Base-by-base conservation (phyloP, 1,139 yeast species). In the Candida dubliniensis region DNA sequence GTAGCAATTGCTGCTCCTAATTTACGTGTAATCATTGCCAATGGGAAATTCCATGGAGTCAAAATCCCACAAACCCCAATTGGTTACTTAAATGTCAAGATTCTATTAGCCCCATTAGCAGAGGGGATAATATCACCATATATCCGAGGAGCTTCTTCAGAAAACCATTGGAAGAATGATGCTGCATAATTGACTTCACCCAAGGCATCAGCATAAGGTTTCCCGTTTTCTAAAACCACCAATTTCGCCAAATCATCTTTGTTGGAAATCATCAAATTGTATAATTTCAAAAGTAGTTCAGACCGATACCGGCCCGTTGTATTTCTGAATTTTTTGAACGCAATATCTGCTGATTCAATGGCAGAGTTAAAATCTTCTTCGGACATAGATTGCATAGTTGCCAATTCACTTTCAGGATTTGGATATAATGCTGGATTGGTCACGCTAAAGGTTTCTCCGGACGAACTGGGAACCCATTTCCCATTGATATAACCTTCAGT, bases 1-100 rank as follows among this genome's bases (percentile, higher is more conserved):
- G 95, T 91, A 13, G 97, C 96, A 15, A 89, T 58, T 1, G 96
- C 96, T 26, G 97, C 96, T 26, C 89, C 96, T 41, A 87, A 77
- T 64, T 91, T 91, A 55, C 98, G 77, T 1, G 96, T 81, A 49
- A 91, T 87, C 98, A 91, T 91, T 5, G 96, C 95, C 42, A 85
- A 74, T 13, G 98, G 98, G 69, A 91, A 91, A 65, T 91, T 91
- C 97, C 97, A 91, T 14, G 98, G 98, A 4, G 96, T 88, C 55
- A 91, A 74, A 48, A 91, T 81, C 26, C 96, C 96, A 56, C 93
- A 88, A 1, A 88, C 96, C 15, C 97, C 97, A 43, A 91, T 77
- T 12, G 96, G 96, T 61, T 86, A 90, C 59, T 83, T 82, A 43
- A 81, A 56, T 1, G 95, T 79, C 50, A 81, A 66, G 37, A 86